Base-by-base conservation (phyloP, 371 early-diverging fungal genomes). In the Mortierella sp. region DNA sequence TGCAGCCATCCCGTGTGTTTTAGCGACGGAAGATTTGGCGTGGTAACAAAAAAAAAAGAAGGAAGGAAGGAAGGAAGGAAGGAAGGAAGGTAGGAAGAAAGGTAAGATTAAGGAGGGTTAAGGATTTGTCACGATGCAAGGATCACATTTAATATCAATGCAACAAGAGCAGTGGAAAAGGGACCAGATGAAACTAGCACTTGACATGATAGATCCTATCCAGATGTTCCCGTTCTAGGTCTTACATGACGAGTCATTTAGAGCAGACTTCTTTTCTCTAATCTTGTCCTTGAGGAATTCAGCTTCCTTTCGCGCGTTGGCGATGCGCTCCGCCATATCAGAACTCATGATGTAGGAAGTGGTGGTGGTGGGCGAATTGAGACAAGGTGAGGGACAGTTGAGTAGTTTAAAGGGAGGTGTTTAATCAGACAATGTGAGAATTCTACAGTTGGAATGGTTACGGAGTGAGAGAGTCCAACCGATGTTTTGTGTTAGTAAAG, bases 201-300 rank as follows among this genome's bases (percentile, higher is more conserved):
- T 28, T 9, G 26, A 54, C 22, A 54, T 54, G n/a, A 55, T 52
- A 20, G 64, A 49, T n/a, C 14, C 5, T 28, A 63, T 30, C 51
- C 28, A 30, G n/a, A 18, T 20, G 20, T 26, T 14, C 51, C 26
- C 43, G 43, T 43, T 43, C 43, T 14, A 43, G 20, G 62, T 88
- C 90, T 88, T 94, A 97, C 98, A 89, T 58, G 97, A 95, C 28
- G 97, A 96, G 86, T 98, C 97, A 30, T 95, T 95, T 51, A 98
- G 88, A 58, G 95, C 94, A 78, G 96, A 96, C 84, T 93, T 94
- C 79, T 95, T 95, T 81, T 93, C 93, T 85, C 95, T 95, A 78
- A 98, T 97, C 86, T 94, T 93, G 72, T 98, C 98, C 86, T 98
- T 98, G 52, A 98, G 88, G 49, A 89, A 86, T 83, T 98, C 98